Conservation (phyloP, 2,329 filamentous ascomycete species). For the Xylaria sp. region DNA sequence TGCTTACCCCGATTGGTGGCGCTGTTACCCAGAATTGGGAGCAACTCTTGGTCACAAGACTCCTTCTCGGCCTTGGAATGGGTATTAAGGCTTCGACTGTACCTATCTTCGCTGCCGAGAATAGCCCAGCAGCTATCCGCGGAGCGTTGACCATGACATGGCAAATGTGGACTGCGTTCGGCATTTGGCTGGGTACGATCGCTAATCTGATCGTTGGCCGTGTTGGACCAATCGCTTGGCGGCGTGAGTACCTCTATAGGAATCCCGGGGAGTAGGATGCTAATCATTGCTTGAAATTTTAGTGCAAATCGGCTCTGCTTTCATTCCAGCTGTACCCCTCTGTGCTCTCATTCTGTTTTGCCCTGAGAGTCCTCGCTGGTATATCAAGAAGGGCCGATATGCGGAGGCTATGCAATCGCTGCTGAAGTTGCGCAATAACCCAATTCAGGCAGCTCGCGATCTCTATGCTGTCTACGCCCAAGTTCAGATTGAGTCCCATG, state of each 20-base stretch:
- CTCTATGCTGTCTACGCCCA: slow-evolving; percentile 69
- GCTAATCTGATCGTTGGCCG: slow-evolving; percentile 60
- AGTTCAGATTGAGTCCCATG: slow-evolving; percentile 63
- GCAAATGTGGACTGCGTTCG: slow-evolving; percentile 71
- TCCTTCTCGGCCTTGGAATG: slow-evolving; percentile 78
- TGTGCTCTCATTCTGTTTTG: slow-evolving; percentile 67
- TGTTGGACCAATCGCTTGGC: slow-evolving; percentile 45
- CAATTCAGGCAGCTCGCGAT: slow-evolving; percentile 64
- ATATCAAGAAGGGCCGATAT: slow-evolving; percentile 69
- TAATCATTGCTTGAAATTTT: slow-evolving; percentile 4
- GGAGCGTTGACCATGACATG: slow-evolving; percentile 83
- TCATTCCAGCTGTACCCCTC: slow-evolving; percentile 64
- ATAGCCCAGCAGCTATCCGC: slow-evolving; percentile 70
- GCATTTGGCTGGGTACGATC: slow-evolving; percentile 65
- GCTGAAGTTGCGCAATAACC: slow-evolving; percentile 57
- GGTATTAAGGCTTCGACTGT: slow-evolving; percentile 74
- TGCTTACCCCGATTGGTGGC: slow-evolving; percentile 54
- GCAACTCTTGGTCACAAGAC: slow-evolving; percentile 67
- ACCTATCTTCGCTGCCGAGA: slow-evolving; percentile 78
- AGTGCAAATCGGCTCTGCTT: slow-evolving; percentile 53
- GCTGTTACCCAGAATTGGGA: slow-evolving; percentile 48
- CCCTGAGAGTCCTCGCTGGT: slow-evolving; percentile 69
- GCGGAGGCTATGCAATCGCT: slow-evolving; percentile 63
- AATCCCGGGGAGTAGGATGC: background rate
- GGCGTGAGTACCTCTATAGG: slow-evolving; percentile 21